These are phyloP conservation scores for Linnemannia hyalina DNA, from an alignment of 192 early-diverging fungal species.

Conservation along the genomic window DNA sequence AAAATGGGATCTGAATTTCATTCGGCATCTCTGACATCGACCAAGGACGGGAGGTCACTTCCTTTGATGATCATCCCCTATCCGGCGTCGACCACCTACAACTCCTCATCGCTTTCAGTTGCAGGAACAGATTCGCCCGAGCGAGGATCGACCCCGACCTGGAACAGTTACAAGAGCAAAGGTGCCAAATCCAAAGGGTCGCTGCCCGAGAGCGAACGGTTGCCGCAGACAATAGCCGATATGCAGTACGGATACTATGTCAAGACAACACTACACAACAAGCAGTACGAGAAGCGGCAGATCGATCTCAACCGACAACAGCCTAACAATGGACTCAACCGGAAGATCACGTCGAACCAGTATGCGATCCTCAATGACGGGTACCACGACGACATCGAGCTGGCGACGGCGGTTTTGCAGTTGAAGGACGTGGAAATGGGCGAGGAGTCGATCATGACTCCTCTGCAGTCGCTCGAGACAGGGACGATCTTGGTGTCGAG, in stretches of 20 bases:
- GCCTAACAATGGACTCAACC: not conserved
- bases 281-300: conserved; percentile 32
- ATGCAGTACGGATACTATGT: conserved; percentile 32
- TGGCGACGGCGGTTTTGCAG: conserved; percentile 26
- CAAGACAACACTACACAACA: conserved; percentile 28
- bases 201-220: conserved; percentile 26
- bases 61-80: conserved; percentile 26
- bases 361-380: not conserved
- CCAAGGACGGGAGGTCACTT: not conserved
- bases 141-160: not conserved
- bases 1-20: not conserved
- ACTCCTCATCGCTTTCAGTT: not conserved
- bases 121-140: not conserved
- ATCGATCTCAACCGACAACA: not conserved
- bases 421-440: conserved; percentile 37
- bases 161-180: not conserved
- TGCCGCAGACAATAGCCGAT: conserved; percentile 30
- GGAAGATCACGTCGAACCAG: not conserved
- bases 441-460: conserved; percentile 30
- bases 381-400: conserved; percentile 8
- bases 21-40: not conserved
- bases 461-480: conserved; percentile 8
- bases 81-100: not conserved
- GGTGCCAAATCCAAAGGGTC: not conserved
- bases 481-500: conserved; percentile 30